Evolutionary conservation across 495 filamentous ascomycete species (phyloP).

Genomic region (Neurospora sp.): DNA sequence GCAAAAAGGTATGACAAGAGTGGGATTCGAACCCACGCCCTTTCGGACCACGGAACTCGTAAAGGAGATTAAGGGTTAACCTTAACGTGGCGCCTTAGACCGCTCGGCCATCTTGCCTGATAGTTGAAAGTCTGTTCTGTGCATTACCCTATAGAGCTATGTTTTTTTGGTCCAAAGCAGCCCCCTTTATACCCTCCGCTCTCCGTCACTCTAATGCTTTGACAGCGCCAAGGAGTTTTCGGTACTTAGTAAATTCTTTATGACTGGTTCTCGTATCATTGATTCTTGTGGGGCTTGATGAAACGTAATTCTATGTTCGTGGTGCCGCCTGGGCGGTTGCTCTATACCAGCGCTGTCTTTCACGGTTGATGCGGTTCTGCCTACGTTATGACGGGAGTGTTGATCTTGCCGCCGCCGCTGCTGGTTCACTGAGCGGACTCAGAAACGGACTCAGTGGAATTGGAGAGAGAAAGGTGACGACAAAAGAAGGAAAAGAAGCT

Average conservation of each 20-base stretch:
- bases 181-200: background rate
- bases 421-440: background rate
- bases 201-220: background rate
- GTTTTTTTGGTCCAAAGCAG: fast-evolving
- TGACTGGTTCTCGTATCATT: fast-evolving
- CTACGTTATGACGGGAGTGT: background rate
- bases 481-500: background rate
- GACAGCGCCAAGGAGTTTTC: background rate
- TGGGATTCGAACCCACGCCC: conserved; percentile 12
- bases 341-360: background rate
- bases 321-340: background rate
- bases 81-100: conserved; percentile 20
- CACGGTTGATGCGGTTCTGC: background rate
- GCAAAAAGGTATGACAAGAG: conserved; percentile 1
- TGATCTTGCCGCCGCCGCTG: background rate
- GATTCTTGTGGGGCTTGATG: background rate
- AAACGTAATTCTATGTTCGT: background rate
- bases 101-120: conserved; percentile 16
- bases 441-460: background rate
- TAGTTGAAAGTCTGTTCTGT: background rate
- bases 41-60: background rate
- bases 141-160: fast-evolving
- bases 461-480: background rate
- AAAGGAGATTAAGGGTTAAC: conserved; percentile 11
- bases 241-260: background rate